Base-by-base conservation (phyloP, 2,329 filamentous ascomycete species). In the Calycina marina region DNA sequence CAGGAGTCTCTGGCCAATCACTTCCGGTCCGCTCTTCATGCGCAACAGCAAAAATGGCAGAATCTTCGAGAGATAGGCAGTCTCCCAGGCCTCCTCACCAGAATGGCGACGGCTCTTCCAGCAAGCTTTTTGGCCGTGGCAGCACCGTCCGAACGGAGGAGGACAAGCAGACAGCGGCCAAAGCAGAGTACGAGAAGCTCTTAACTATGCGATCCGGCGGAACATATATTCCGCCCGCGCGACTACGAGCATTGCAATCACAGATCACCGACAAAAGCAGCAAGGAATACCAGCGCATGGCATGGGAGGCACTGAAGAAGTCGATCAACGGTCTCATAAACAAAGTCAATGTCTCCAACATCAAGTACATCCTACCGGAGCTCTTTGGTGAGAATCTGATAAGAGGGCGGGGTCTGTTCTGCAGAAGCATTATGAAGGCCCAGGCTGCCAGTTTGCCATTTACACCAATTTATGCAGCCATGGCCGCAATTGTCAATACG, bases 251-350 rank as follows among this genome's bases (percentile, higher is more conserved):
- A 24, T 70, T 98, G 39, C 90, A 98, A 61, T 83, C 86, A 32
- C 85, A 93, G 58, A 93, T 98, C 56, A 94, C 85, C 40, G 90
- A 98, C 61, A 93, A 93, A 65, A 77, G 71, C 34, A 92, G 78
- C 57, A 92, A 93, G 58, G 90, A 96, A 60, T 96, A 93, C 54
- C 90, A 96, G 67, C 82, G 90, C 48, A 93, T 98, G 83, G 85
- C 86, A 6, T 98, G 90, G 90, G 90, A 98, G 58, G 88, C 88
- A 9, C 63, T 98, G 51, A 98, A 98, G 63, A 98, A 98, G 65
- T 90, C 82, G 30, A 93, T 98, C 60, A 96, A 98, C 54, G 90
- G 90, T 47, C 62, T 98, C 43, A 93, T 98, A 67, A 98, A 98
- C 69, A 98, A 98, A 64, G 81, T 94, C 64, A 96, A 96, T 58